These are phyloP conservation scores for Cryptosporidium felis DNA, from an alignment of 169 alveolate genomes.

Conservation along the genomic window DNA sequence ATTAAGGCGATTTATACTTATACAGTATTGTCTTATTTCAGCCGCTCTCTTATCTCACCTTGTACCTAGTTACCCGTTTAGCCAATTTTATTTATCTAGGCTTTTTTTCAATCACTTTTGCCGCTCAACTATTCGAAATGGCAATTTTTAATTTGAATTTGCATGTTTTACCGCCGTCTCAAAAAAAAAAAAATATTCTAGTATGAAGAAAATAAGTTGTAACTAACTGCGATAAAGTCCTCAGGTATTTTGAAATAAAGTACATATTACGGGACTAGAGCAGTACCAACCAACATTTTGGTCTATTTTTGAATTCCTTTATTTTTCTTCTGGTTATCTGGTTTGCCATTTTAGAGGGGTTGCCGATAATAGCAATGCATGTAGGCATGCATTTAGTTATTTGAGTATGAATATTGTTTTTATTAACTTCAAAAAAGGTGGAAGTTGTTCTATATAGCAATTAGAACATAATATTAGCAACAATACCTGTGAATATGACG, in stretches of 20 bases:
- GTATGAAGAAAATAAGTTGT: background rate
- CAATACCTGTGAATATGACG: background rate
- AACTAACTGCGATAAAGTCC: too few species aligned
- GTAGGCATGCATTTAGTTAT: background rate
- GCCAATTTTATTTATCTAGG: background rate
- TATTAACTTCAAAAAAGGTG: too few species aligned
- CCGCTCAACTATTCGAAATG: background rate
- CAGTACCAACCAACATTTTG: too few species aligned
- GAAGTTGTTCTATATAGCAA: too few species aligned
- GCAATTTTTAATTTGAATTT: background rate
- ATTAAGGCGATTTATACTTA: too few species aligned
- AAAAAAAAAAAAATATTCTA: background rate
- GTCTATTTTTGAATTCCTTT: too few species aligned
- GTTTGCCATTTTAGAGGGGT: too few species aligned
- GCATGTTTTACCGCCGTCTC: conserved; percentile 46
- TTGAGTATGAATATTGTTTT: too few species aligned
- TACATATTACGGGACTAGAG: too few species aligned
- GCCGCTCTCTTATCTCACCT: background rate
- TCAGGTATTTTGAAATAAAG: too few species aligned
- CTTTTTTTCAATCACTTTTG: background rate
- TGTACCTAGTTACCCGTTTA: background rate
- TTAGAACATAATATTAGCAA: too few species aligned
- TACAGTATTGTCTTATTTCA: background rate
- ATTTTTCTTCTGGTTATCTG: too few species aligned
- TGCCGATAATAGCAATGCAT: conserved; percentile 5